Evolutionary conservation across 176 grass and related monocot genomes (phyloP), one percentile per base, ranked within the genome.

Genomic region (Alopecurus myosuroides): DNA sequence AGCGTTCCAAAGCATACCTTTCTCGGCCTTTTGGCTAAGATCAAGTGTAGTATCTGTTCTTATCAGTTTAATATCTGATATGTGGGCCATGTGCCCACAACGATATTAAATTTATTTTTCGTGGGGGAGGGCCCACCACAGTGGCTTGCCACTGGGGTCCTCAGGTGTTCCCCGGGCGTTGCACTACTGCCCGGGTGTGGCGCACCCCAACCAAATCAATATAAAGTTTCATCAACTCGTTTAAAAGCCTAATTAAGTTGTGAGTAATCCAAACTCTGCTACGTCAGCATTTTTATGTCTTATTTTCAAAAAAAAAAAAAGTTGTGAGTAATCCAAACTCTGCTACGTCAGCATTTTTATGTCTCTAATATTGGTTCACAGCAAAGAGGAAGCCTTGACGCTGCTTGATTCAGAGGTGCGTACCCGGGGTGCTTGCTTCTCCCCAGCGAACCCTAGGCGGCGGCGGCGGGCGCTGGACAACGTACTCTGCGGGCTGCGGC

Each of bases 21-120:
- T 97, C 86, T 91, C 86, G 74, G 81, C 86, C 88, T 97, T 96
- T 93, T 93, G 86, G 81, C 84, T 89, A 93, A 93, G 84, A 93
- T 91, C 94, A 96, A 92, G 86, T 89, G 86, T 93, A 93, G 86
- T 95, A 90, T 94, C 82, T 94, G 87, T 94, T 94, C 84, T 94
- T 94, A 94, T 94, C 84, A 88, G 89, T 94, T 94, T 94, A 92
- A 94, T 91, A 91, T 94, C 84, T 88, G 86, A 94, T 94, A 94
- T 67, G 83, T 89, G 88, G 75, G 66, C 53, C 37, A 94, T 86
- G 39, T 58, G 80, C 11, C 30, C n/a, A n/a, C n/a, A n/a, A n/a
- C n/a, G n/a, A n/a, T n/a, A 42, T 63, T 63, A 30, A 30, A 30
- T 53, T 22, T 53, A 22, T 22, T 22, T 53, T 53, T 53, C 22